Conservation (phyloP, 805 yeast genomes). For the Jamesozyma piceae region DNA sequence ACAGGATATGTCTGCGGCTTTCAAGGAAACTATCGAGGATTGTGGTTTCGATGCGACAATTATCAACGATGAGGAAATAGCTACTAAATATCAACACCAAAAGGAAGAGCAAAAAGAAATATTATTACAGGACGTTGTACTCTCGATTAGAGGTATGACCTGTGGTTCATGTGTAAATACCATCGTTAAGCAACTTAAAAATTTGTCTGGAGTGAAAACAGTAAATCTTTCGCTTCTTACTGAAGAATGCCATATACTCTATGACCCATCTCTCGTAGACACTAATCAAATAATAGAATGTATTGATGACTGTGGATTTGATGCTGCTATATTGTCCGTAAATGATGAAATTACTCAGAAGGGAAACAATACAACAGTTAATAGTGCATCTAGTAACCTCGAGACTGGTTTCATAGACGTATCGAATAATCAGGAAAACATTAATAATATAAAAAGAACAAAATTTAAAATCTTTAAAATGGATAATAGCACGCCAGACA, state of each 20-base stretch:
- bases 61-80: neutral
- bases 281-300: conserved; percentile 37
- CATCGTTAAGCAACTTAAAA: conserved; percentile 44
- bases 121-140: too few species aligned
- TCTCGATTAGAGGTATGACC: conserved; percentile 67
- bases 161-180: conserved; percentile 78
- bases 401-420: too few species aligned
- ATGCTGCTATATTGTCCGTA: too few species aligned
- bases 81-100: too few species aligned
- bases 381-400: too few species aligned
- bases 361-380: too few species aligned
- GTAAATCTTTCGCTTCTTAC: conserved; percentile 68
- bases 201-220: conserved; percentile 39
- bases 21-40: conserved; percentile 44
- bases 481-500: neutral
- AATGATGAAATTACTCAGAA: too few species aligned
- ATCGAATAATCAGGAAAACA: too few species aligned
- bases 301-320: conserved; percentile 75
- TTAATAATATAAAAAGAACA: neutral
- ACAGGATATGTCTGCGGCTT: neutral
- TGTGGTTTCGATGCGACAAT: conserved; percentile 33
- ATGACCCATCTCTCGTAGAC: conserved; percentile 29
- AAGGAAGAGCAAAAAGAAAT: neutral
- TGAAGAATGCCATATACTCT: conserved; percentile 56
- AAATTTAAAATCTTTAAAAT: neutral